Evolutionary conservation across 306 rosid species (phyloP).

Genomic region (Begonia peltatifolia): DNA sequence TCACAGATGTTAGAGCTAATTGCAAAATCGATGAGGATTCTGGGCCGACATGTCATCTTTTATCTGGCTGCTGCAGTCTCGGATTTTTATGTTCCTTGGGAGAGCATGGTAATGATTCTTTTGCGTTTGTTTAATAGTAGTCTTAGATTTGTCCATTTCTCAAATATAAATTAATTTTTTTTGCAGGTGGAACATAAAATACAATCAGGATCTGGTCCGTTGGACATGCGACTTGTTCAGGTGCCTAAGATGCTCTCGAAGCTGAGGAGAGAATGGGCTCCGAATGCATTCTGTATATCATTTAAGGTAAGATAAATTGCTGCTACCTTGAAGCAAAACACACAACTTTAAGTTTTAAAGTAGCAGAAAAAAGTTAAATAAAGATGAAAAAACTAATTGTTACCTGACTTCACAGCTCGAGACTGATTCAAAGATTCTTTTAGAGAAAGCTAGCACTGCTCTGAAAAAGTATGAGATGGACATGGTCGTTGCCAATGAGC

Average conservation of each 20-base stretch:
- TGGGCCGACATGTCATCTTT: constrained; percentile 53
- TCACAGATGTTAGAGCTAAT: constrained; percentile 61
- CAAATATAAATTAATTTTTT: background rate
- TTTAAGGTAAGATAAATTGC: constrained; percentile 49
- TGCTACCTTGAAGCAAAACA: background rate
- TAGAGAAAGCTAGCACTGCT: constrained; percentile 58
- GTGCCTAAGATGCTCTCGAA: constrained; percentile 85
- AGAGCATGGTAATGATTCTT: constrained; percentile 55
- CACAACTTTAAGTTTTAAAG: too few relatives aligned
- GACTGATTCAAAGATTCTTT: constrained; percentile 79
- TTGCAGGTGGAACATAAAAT: constrained; percentile 86
- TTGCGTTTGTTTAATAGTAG: too few relatives aligned
- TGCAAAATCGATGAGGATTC: constrained; percentile 31
- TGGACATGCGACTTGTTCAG: constrained; percentile 74
- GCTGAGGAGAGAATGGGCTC: constrained; percentile 69
- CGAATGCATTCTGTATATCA: constrained; percentile 69
- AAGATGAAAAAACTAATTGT: constrained; percentile 1
- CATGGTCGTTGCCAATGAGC: constrained; percentile 88
- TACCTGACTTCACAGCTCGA: constrained; percentile 46
- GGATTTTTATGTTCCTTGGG: constrained; percentile 89
- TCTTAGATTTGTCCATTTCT: too few relatives aligned
- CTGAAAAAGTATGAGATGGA: constrained; percentile 78
- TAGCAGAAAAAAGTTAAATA: too few relatives aligned
- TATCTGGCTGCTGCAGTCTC: constrained; percentile 97
- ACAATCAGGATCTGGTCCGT: constrained; percentile 75